These are phyloP conservation scores for Solanum appendiculatum DNA, from an alignment of 257 asterid genomes.

Conservation along the genomic window DNA sequence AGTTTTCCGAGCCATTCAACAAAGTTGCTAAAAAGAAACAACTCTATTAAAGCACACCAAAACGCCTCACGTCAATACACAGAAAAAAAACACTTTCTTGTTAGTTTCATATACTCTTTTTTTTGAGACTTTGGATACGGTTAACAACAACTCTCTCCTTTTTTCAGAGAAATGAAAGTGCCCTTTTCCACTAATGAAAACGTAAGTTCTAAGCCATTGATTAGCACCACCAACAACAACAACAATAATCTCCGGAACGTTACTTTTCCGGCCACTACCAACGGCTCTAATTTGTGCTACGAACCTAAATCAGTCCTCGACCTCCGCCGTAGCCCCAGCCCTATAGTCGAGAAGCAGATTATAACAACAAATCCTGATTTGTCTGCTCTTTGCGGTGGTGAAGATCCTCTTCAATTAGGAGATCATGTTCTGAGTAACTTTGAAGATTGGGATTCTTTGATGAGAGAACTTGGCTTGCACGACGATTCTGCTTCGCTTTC, in stretches of 20 bases:
- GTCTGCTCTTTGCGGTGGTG: conserved; percentile 5
- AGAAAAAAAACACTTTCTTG: neutral
- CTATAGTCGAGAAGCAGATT: conserved; percentile 14
- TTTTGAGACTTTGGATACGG: neutral
- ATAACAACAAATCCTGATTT: neutral
- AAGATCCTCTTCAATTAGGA: conserved; percentile 54
- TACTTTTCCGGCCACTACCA: conserved; percentile 1
- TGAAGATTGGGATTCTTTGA: conserved; percentile 76
- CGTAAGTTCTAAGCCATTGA: conserved; percentile 19
- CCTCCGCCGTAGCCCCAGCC: conserved; percentile 62
- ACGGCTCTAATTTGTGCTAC: conserved; percentile 22
- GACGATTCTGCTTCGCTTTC: conserved; percentile 26
- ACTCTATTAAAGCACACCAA: neutral
- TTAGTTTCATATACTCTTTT: neutral
- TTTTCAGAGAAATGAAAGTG: conserved; percentile 63
- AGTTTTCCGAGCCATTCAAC: neutral
- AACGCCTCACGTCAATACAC: neutral
- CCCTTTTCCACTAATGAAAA: conserved; percentile 53
- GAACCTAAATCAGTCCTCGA: conserved; percentile 87
- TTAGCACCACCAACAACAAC: neutral
- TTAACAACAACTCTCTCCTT: neutral
- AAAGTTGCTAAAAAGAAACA: neutral
- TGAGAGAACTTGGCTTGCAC: conserved; percentile 78
- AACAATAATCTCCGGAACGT: neutral
- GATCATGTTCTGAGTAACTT: conserved; percentile 61